A percentile compares a stretch with the other conserved stretches of the same genome.
phyloP scores from a whole-genome alignment of 176 grass and related monocot species.

The Cenchrus americanus region DNA sequence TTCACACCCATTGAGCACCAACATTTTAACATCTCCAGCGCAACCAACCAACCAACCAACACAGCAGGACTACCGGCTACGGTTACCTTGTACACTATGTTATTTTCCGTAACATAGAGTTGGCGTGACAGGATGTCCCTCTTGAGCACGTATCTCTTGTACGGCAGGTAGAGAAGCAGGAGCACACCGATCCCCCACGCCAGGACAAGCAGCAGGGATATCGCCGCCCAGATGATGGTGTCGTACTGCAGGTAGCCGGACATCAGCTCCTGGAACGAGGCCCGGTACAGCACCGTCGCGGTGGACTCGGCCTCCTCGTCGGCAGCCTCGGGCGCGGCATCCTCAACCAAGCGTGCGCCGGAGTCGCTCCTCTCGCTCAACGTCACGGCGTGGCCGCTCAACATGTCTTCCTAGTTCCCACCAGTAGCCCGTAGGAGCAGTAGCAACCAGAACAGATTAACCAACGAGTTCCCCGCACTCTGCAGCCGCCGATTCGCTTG shows the following conservation, averaged over 20 bases:
- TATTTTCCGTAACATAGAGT: constrained; percentile 57
- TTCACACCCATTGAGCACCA: neutral
- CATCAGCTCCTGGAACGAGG: constrained; percentile 69
- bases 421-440: no score
- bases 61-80: neutral
- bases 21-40: constrained; percentile 16
- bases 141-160: constrained; percentile 67
- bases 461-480: neutral
- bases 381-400: constrained; percentile 53
- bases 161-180: constrained; percentile 74
- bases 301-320: constrained; percentile 42
- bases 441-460: neutral
- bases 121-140: constrained; percentile 60
- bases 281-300: constrained; percentile 52
- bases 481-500: neutral
- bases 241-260: constrained; percentile 59
- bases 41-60: constrained; percentile 14
- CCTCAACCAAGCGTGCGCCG: constrained; percentile 49
- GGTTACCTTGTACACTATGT: constrained; percentile 67
- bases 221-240: constrained; percentile 67
- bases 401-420: constrained; percentile 46
- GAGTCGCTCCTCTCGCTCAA: constrained; percentile 57
- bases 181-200: constrained; percentile 73
- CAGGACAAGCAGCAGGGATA: constrained; percentile 71
- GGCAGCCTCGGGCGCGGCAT: constrained; percentile 42